Conservation (phyloP, 768 basidiomycete species). For the Lyophyllum atratum region DNA sequence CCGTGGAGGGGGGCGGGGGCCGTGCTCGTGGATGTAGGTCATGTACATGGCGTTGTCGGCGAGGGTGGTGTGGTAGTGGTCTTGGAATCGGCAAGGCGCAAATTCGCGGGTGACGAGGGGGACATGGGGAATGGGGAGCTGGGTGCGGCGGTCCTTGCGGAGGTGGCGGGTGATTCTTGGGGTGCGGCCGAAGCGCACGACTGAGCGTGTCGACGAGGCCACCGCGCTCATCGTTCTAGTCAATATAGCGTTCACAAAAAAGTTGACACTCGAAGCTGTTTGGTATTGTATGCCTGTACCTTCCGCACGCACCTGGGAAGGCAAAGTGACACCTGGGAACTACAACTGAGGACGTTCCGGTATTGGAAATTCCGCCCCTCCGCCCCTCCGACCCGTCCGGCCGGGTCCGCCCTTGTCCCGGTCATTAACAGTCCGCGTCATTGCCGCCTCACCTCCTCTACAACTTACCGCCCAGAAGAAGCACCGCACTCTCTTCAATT, state of each 20-base stretch:
- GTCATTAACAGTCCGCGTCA: no score
- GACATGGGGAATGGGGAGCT: constrained; percentile 76
- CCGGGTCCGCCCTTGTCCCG: no score
- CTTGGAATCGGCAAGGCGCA: constrained; percentile 69
- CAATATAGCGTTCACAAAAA: no score
- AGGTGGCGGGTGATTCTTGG: constrained; percentile 48
- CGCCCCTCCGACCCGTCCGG: no score
- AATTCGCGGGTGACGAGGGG: constrained; percentile 68
- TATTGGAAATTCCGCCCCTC: no score
- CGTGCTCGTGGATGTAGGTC: constrained; percentile 79
- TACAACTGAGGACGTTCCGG: no score
- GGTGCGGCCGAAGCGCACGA: constrained; percentile 50
- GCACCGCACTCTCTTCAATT: no score
- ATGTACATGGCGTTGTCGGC: constrained; percentile 93
- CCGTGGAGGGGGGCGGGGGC: constrained; percentile 52
- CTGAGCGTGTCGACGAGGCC: constrained; percentile 2
- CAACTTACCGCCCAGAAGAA: no score
- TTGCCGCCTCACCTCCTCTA: no score
- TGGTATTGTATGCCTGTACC: neutral
- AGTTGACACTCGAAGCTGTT: neutral
- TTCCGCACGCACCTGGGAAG: no score
- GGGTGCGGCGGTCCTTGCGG: constrained; percentile 45
- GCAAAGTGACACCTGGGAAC: no score
- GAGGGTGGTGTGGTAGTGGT: constrained; percentile 85
- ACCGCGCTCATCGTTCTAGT: neutral